phyloP scores from a whole-genome alignment of 2,329 filamentous ascomycete species.

The Calonectria hongkongensis region DNA sequence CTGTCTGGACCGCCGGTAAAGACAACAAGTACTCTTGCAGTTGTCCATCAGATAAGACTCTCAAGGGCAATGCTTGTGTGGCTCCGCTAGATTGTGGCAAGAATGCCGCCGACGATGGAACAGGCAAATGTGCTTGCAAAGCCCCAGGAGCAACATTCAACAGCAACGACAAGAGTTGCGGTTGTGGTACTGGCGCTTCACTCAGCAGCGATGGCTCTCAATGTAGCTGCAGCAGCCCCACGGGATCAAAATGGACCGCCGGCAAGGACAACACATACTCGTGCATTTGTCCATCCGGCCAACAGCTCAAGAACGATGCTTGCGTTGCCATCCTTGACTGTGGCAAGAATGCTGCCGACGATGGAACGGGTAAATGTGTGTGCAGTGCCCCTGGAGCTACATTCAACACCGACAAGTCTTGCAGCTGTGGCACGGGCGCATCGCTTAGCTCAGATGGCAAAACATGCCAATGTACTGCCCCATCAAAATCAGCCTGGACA shows the following conservation, averaged over 20 bases:
- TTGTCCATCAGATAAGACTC: not conserved
- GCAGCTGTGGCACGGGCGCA: not conserved
- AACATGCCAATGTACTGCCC: not conserved
- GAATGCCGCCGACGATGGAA: not conserved
- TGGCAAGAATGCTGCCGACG: not conserved
- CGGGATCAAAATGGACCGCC: not conserved
- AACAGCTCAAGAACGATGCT: not conserved
- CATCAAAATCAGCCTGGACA: not conserved
- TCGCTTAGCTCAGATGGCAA: not conserved
- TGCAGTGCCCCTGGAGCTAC: not conserved
- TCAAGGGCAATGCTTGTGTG: not conserved
- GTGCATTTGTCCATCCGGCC: not conserved
- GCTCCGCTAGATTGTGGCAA: not conserved
- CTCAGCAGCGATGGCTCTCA: constrained; percentile 4
- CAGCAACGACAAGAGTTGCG: not conserved
- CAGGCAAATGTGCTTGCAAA: not conserved
- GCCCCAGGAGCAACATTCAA: not conserved
- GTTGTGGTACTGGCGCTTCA: not conserved
- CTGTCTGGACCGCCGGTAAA: not conserved
- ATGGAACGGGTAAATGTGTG: constrained; percentile 2
- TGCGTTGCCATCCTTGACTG: not conserved
- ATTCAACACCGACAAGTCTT: constrained; percentile 1
- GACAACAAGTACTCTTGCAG: constrained; percentile 4
- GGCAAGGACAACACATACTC: constrained; percentile 1
- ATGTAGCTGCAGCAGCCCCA: not conserved